Conservation (phyloP, 768 basidiomycete species). For the Lyophyllum decastes region DNA sequence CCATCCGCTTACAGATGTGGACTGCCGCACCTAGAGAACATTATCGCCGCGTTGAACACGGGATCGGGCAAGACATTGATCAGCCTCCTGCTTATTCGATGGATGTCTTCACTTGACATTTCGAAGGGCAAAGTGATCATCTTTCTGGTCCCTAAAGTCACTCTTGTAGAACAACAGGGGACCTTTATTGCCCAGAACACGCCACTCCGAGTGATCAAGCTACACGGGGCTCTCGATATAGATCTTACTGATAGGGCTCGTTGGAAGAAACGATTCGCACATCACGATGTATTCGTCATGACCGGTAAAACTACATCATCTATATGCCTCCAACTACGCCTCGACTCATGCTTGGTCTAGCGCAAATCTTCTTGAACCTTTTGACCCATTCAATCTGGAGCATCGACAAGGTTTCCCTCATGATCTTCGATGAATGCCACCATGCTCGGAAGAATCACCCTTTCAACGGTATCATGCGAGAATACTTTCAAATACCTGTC, state of each 20-base stretch:
- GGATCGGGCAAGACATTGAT: constrained; percentile 83
- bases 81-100: constrained; percentile 74
- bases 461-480: constrained; percentile 75
- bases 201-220: constrained; percentile 63
- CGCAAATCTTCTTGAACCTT: constrained; percentile 81
- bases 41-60: constrained; percentile 75
- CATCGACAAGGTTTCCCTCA: constrained; percentile 65
- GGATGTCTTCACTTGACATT: constrained; percentile 56
- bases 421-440: constrained; percentile 84
- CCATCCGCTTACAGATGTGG: background rate
- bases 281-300: constrained; percentile 80
- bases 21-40: constrained; percentile 46
- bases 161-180: constrained; percentile 83
- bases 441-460: constrained; percentile 77
- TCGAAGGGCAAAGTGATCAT: constrained; percentile 62
- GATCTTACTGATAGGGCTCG: constrained; percentile 64
- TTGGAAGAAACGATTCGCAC: constrained; percentile 66
- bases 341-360: constrained; percentile 33
- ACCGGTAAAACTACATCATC: constrained; percentile 53
- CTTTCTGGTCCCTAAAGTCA: constrained; percentile 84
- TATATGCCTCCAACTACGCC: background rate
- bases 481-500: constrained; percentile 54
- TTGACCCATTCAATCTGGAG: constrained; percentile 82
- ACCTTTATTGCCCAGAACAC: constrained; percentile 66
- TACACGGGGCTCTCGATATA: constrained; percentile 72